Evolutionary conservation across 2,329 filamentous ascomycete species (phyloP).

Genomic region (Fusarium sp.): DNA sequence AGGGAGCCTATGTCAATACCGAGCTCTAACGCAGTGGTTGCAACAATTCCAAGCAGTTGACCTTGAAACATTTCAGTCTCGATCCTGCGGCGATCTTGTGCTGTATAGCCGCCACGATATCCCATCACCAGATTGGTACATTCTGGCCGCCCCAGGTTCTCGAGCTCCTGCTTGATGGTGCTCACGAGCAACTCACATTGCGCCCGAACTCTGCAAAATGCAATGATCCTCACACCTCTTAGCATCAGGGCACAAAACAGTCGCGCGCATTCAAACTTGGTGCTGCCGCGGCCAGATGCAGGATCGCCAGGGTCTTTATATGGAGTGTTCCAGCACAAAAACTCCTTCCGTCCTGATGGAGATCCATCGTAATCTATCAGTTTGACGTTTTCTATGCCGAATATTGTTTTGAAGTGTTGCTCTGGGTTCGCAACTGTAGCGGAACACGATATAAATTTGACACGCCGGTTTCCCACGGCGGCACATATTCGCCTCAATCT

Average conservation of each 20-base stretch:
- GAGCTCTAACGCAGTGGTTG: slow-evolving; percentile 91
- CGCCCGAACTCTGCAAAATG: slow-evolving; percentile 88
- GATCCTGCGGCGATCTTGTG: slow-evolving; percentile 87
- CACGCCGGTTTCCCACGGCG: slow-evolving; percentile 83
- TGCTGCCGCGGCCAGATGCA: slow-evolving; percentile 84
- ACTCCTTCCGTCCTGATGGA: slow-evolving; percentile 89
- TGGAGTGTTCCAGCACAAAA: slow-evolving; percentile 97
- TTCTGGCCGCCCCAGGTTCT: slow-evolving; percentile 76
- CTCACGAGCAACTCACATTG: slow-evolving; percentile 87
- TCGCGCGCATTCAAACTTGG: slow-evolving; percentile 85
- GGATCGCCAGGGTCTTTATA: slow-evolving; percentile 90
- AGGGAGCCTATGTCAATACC: slow-evolving; percentile 95
- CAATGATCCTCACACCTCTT: slow-evolving; percentile 89
- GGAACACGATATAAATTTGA: slow-evolving; percentile 95
- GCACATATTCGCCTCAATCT: slow-evolving; percentile 88
- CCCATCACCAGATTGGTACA: slow-evolving; percentile 87
- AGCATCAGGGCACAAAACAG: slow-evolving; percentile 91
- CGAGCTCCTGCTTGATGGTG: slow-evolving; percentile 82
- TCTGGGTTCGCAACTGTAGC: slow-evolving; percentile 94
- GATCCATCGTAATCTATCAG: slow-evolving; percentile 93
- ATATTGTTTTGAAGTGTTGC: slow-evolving; percentile 93
- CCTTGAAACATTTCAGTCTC: slow-evolving; percentile 98
- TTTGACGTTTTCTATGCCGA: slow-evolving; percentile 83
- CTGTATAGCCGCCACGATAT: slow-evolving; percentile 93
- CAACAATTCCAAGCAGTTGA: slow-evolving; percentile 90